Evolutionary conservation across 495 filamentous ascomycete genomes (phyloP).

Genomic region (Cairneyella variabilis): DNA sequence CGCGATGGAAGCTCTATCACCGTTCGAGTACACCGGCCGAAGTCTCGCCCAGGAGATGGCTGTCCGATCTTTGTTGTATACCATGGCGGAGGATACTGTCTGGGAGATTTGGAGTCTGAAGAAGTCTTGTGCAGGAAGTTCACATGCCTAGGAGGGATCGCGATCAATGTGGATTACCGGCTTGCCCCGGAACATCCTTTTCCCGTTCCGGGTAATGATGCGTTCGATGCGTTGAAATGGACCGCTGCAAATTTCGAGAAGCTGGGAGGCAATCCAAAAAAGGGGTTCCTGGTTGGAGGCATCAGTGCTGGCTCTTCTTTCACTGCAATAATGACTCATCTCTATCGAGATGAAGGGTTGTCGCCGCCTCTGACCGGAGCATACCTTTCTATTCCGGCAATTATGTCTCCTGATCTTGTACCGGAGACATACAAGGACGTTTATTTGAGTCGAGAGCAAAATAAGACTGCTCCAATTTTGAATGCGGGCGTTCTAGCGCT

Average conservation of each 20-base stretch:
- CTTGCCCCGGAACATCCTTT: slow-evolving; percentile 46
- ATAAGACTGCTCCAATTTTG: slow-evolving; percentile 27
- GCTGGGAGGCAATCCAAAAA: slow-evolving; percentile 33
- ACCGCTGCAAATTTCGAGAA: slow-evolving; percentile 34
- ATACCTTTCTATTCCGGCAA: slow-evolving; percentile 39
- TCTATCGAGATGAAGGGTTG: slow-evolving; percentile 38
- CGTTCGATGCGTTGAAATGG: slow-evolving; percentile 47
- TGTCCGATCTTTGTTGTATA: slow-evolving; percentile 40
- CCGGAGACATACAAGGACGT: slow-evolving; percentile 20
- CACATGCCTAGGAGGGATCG: slow-evolving; percentile 30
- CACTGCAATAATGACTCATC: slow-evolving; percentile 36
- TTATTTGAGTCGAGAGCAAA: slow-evolving; percentile 37
- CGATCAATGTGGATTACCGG: slow-evolving; percentile 44
- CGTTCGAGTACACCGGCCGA: slow-evolving; percentile 35
- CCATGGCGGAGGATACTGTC: slow-evolving; percentile 42
- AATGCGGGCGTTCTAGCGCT: slow-evolving; percentile 5
- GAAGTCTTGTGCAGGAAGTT: slow-evolving; percentile 30
- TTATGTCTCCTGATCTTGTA: slow-evolving; percentile 30
- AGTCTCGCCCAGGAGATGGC: slow-evolving; percentile 22
- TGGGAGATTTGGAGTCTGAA: slow-evolving; percentile 35
- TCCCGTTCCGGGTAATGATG: slow-evolving; percentile 41
- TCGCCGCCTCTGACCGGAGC: slow-evolving; percentile 40
- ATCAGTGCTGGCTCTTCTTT: slow-evolving; percentile 47
- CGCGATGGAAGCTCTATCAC: slow-evolving; percentile 36
- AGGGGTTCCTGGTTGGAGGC: slow-evolving; percentile 49